Conservation (phyloP, 352 stramenopile species). For the Phytophthora europaea region DNA sequence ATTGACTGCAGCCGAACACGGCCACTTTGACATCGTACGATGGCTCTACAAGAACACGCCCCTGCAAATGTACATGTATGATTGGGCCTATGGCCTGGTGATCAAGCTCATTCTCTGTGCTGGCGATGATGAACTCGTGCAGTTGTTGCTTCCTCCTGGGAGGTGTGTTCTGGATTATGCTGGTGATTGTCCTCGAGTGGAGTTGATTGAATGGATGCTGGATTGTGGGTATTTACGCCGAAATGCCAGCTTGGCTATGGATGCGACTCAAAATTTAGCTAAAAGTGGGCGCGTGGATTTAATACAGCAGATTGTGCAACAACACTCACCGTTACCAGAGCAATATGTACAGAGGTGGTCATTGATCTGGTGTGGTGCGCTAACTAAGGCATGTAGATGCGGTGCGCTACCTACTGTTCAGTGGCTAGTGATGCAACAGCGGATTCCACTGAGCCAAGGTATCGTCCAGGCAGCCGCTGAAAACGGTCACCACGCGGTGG, state of each 20-base stretch:
- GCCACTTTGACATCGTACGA: too few relatives aligned
- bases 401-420: neutral
- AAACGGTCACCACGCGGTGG: too few relatives aligned
- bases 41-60: too few relatives aligned
- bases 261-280: constrained; percentile 7
- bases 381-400: neutral
- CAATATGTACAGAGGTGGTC: neutral
- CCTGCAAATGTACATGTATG: too few relatives aligned
- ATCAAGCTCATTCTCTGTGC: too few relatives aligned
- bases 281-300: constrained; percentile 4
- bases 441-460: too few relatives aligned
- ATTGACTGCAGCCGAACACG: too few relatives aligned
- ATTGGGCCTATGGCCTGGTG: too few relatives aligned
- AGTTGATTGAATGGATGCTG: constrained; percentile 29
- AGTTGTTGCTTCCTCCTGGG: too few relatives aligned
- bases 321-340: neutral
- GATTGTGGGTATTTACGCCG: constrained; percentile 7
- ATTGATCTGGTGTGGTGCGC: constrained; percentile 1
- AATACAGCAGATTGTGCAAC: constrained; percentile 20
- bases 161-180: constrained; percentile 18
- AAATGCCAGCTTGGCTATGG: constrained; percentile 1
- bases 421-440: constrained; percentile 3
- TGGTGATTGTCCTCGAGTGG: neutral
- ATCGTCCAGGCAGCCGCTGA: too few relatives aligned
- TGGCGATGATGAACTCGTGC: too few relatives aligned